Base-by-base conservation (phyloP, 2,329 filamentous ascomycete genomes). In the Clathrospora elynae region DNA sequence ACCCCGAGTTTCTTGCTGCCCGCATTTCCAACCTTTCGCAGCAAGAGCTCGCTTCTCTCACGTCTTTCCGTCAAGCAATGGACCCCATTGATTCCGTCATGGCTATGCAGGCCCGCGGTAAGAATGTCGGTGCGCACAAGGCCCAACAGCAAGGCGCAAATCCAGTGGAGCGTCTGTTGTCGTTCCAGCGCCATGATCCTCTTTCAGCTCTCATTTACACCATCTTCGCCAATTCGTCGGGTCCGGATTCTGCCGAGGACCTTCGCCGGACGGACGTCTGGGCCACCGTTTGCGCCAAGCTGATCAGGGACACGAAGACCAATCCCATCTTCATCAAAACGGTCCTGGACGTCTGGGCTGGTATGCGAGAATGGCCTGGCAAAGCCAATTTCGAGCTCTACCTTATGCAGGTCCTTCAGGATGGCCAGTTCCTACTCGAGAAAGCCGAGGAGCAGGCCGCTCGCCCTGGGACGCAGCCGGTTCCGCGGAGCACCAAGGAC, bases 331-430 rank as follows among this genome's bases (percentile, higher is more conserved):
- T 96, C 42, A 79, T 96, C 44, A 85, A 88, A 51, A 86, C 88
- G 33, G 83, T 96, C 22, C 79, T 99, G 35, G 91, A 93, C 68
- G 85, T 89, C 42, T 97, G 90, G 88, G 85, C 88, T 36, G 79
- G 84, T 42, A 88, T 91, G 79, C 84, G 88, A 50, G 86, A 91
- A 69, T 97, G 92, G 91, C 87, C 89, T 26, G 90, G 90, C 43
- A 90, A 87, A 61, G 83, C 86, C 55, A 93, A 90, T 53, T 84
- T 99, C 77, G 91, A 96, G 72, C 87, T 90, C 72, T 97, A 92
- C 68, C 81, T 99, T 9, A 93, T 96, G 88, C 88, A 93, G 66
- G 89, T 95, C 47, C 81, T 99, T 20, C 89, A 96, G 71, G 88
- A 95, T 59, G 93, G 93, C 55, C 87, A 90, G 25, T 96, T 96